Conservation (phyloP, 345 rosid species). For the Brassica carinata region DNA sequence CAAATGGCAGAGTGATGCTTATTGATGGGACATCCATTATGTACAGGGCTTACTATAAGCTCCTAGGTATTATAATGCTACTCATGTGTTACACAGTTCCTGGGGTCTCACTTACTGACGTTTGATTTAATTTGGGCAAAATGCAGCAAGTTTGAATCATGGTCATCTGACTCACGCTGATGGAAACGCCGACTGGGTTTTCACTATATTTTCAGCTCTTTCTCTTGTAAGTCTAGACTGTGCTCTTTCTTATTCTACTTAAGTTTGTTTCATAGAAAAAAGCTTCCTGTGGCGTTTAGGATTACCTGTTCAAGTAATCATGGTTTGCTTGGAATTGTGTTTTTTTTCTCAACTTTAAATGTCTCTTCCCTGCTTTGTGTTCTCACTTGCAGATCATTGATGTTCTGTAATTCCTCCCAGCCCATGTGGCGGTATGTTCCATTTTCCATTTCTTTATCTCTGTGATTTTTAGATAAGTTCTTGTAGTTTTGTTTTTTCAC, state of each 20-base stretch:
- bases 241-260: background rate
- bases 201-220: constrained; percentile 80
- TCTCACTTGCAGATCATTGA: constrained; percentile 70
- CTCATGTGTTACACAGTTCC: background rate
- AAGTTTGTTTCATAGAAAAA: background rate
- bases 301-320: constrained; percentile 1
- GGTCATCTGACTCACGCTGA: constrained; percentile 87
- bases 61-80: constrained; percentile 58
- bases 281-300: constrained; percentile 16
- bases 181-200: constrained; percentile 97
- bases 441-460: too few species aligned
- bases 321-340: constrained; percentile 10
- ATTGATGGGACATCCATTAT: constrained; percentile 91
- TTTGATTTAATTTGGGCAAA: constrained; percentile 1
- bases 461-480: too few species aligned
- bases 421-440: constrained; percentile 80
- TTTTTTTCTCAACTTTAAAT: background rate
- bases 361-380: background rate
- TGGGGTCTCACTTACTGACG: constrained; percentile 15
- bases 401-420: constrained; percentile 52
- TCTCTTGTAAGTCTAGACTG: constrained; percentile 71
- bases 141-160: constrained; percentile 78
- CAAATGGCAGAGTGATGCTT: constrained; percentile 78
- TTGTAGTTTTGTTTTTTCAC: background rate
- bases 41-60: constrained; percentile 91